phyloP scores from a whole-genome alignment of 345 rosid genomes.

The Acer saccharum region DNA sequence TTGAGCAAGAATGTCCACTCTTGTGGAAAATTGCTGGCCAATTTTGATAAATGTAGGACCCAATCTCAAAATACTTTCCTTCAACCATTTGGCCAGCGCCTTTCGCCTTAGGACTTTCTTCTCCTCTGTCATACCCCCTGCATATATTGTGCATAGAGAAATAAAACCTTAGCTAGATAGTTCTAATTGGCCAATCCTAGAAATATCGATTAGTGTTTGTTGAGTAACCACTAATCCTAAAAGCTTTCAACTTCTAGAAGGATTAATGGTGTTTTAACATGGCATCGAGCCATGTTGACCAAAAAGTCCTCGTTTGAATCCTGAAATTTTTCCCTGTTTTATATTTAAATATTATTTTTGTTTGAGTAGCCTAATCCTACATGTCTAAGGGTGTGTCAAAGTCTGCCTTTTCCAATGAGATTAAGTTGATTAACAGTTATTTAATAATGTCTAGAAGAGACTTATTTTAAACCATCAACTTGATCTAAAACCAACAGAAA shows the following conservation, averaged over 20 bases:
- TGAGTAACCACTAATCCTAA: background rate
- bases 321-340: background rate
- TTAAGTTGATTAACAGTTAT: background rate
- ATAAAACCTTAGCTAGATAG: background rate
- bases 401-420: background rate
- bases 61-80: slow-evolving; percentile 83
- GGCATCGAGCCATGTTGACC: background rate
- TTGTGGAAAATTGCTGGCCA: slow-evolving; percentile 97
- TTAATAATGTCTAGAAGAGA: background rate
- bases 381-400: no score
- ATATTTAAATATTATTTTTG: no score
- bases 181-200: background rate
- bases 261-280: background rate
- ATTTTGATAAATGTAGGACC: slow-evolving; percentile 98
- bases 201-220: background rate
- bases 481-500: no score
- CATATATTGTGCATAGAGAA: slow-evolving; percentile 1
- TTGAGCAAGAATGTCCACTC: slow-evolving; percentile 98
- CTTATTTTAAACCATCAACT: background rate
- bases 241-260: background rate
- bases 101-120: slow-evolving; percentile 68
- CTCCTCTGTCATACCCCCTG: slow-evolving; percentile 95
- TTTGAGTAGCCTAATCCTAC: background rate
- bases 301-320: background rate
- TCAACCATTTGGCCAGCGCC: slow-evolving; percentile 89